A percentile compares a stretch with the other conserved stretches of the same genome.
Evolutionary conservation across 352 stramenopile genomes (phyloP).

Genomic region (Globisporangium solare): DNA sequence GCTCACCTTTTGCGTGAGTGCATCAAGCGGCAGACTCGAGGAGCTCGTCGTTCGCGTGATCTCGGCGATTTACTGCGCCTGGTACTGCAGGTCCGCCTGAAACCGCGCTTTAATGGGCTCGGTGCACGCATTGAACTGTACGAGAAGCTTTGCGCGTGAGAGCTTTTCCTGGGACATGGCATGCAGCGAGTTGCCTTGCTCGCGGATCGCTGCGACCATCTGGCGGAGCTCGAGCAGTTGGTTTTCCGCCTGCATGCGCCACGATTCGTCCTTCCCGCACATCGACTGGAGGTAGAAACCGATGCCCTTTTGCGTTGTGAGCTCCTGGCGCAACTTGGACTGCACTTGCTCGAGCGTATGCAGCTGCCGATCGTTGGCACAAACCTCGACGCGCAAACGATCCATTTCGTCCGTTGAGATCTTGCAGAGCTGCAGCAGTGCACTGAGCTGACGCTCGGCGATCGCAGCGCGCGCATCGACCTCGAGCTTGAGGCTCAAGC

Average conservation of each 20-base stretch:
- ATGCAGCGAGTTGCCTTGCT: conserved; percentile 66
- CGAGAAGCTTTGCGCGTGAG: conserved; percentile 58
- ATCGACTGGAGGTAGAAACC: conserved; percentile 75
- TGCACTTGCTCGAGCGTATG: conserved; percentile 77
- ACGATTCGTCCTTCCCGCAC: conserved; percentile 84
- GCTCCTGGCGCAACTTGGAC: conserved; percentile 67
- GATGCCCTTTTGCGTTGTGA: conserved; percentile 81
- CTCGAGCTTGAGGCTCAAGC: conserved; percentile 77
- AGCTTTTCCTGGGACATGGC: conserved; percentile 67
- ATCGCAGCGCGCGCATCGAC: conserved; percentile 73
- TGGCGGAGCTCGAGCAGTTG: conserved; percentile 73
- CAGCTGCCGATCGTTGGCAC: conserved; percentile 62
- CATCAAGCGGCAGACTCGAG: conserved; percentile 51
- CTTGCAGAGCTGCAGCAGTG: conserved; percentile 70
- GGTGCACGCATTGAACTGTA: conserved; percentile 80
- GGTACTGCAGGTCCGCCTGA: conserved; percentile 67
- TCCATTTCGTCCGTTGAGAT: conserved; percentile 69
- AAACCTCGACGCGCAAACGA: conserved; percentile 62
- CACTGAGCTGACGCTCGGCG: conserved; percentile 72
- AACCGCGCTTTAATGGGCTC: conserved; percentile 78
- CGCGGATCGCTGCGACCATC: conserved; percentile 60
- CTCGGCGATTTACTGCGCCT: conserved; percentile 71
- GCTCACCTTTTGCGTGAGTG: conserved; percentile 62
- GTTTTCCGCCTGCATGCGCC: conserved; percentile 81
- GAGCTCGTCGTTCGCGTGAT: conserved; percentile 54